Conservation (phyloP, 805 yeast species). For the Schwanniomyces vanrijiae region DNA sequence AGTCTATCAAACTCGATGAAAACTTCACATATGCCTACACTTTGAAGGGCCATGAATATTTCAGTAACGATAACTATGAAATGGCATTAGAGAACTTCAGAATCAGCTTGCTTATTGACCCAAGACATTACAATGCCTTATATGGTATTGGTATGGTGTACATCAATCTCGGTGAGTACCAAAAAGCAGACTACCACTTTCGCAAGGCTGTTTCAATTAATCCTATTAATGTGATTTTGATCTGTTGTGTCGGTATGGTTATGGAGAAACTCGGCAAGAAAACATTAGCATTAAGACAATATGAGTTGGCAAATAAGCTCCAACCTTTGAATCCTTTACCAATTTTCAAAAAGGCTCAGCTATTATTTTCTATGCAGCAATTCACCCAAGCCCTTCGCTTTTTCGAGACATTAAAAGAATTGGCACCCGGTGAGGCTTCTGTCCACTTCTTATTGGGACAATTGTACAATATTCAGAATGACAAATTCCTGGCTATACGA, state of each 20-base stretch:
- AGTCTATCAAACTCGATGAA: conserved; percentile 69
- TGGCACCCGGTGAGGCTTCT: conserved; percentile 94
- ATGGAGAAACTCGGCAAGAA: conserved; percentile 71
- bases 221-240: conserved; percentile 83
- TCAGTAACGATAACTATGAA: conserved; percentile 86
- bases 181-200: conserved; percentile 83
- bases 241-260: conserved; percentile 94
- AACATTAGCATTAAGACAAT: conserved; percentile 75
- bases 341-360: conserved; percentile 83
- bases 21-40: conserved; percentile 86
- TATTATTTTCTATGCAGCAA: conserved; percentile 67
- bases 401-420: conserved; percentile 66
- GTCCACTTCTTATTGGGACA: conserved; percentile 90
- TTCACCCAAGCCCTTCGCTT: conserved; percentile 71
- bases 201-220: conserved; percentile 84
- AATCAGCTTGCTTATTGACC: conserved; percentile 71
- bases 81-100: conserved; percentile 83
- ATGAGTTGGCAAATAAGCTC: conserved; percentile 75
- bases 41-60: conserved; percentile 88
- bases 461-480: conserved; percentile 72
- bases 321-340: conserved; percentile 89
- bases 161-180: conserved; percentile 79
- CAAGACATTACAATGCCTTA: conserved; percentile 88
- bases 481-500: conserved; percentile 74
- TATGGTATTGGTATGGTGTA: conserved; percentile 96